phyloP scores from a whole-genome alignment of 108 stramenopile genomes.

The Mayamaea pseudoterrestris region DNA sequence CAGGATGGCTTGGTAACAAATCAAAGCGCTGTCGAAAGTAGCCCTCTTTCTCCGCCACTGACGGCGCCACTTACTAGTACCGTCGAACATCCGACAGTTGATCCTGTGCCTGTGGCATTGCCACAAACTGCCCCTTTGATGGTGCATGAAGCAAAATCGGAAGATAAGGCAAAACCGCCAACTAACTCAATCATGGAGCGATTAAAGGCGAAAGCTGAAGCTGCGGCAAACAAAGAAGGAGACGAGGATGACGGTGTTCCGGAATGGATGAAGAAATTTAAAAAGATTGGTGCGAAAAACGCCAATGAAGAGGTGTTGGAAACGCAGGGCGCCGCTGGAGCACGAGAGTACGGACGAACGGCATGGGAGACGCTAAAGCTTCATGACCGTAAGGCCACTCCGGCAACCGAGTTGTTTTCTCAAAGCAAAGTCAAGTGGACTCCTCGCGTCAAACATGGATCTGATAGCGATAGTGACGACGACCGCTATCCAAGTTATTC shows the following conservation, averaged over 20 bases:
- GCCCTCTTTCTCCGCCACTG: no score
- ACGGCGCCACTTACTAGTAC: no score
- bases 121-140: no score
- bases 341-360: background rate
- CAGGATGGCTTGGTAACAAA: no score
- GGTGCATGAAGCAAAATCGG: no score
- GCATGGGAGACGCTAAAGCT: background rate
- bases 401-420: background rate
- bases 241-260: background rate
- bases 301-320: conserved; percentile 1
- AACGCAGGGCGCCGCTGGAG: background rate
- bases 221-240: background rate
- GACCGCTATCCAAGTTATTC: background rate
- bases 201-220: background rate
- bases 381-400: background rate
- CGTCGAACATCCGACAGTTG: no score
- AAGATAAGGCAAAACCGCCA: no score
- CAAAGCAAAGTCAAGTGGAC: background rate
- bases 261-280: conserved; percentile 1
- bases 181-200: no score
- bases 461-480: background rate
- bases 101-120: no score
- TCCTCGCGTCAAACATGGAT: background rate
- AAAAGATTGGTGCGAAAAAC: background rate
- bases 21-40: no score